phyloP scores from a whole-genome alignment of 140 eudicot genomes.

The Senecio squalidus region DNA sequence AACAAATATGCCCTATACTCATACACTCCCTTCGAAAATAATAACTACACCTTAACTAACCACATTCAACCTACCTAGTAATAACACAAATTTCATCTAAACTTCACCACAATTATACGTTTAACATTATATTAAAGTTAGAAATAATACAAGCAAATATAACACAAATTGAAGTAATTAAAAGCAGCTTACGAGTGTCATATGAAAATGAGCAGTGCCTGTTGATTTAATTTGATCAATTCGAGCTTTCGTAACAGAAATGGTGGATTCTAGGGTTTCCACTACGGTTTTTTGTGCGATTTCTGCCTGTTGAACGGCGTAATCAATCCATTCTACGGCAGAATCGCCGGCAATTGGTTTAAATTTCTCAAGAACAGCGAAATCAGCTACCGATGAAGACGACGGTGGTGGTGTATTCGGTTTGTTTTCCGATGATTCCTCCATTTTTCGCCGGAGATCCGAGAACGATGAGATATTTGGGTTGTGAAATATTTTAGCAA shows the following conservation, averaged over 20 bases:
- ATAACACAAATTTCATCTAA: no score
- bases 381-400: slow-evolving; percentile 13
- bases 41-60: no score
- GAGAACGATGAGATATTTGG: not conserved
- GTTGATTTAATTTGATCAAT: slow-evolving; percentile 61
- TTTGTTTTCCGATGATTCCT: slow-evolving; percentile 34
- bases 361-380: slow-evolving; percentile 9
- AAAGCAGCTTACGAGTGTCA: slow-evolving; percentile 49
- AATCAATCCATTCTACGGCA: slow-evolving; percentile 54
- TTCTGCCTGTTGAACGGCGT: slow-evolving; percentile 63
- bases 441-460: slow-evolving; percentile 30
- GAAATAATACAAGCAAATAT: not conserved
- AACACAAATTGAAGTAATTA: not conserved
- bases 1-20: no score
- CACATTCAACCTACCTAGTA: no score
- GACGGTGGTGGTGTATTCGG: slow-evolving; percentile 18
- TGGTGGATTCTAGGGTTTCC: slow-evolving; percentile 46
- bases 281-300: slow-evolving; percentile 43
- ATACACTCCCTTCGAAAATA: no score
- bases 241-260: slow-evolving; percentile 46
- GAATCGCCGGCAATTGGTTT: slow-evolving; percentile 32
- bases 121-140: no score
- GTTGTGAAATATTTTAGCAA: slow-evolving; percentile 14
- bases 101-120: no score
- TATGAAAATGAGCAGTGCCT: slow-evolving; percentile 64